Conservation (phyloP, 2,329 filamentous ascomycete species). For the Aureobasidium sp. region DNA sequence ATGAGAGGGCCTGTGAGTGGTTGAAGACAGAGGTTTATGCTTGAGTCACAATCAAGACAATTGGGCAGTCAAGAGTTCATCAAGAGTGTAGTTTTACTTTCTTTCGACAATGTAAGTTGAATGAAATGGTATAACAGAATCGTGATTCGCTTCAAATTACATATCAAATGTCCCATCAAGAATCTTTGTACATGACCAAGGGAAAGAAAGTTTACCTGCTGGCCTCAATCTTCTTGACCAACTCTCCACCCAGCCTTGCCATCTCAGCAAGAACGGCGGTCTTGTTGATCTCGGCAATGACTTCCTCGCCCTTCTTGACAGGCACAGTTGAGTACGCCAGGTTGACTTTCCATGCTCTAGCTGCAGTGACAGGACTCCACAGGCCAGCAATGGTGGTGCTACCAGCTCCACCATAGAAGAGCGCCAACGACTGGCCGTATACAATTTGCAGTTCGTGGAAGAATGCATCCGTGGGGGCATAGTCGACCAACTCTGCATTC, state of each 20-base stretch:
- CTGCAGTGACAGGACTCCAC: constrained; percentile 52
- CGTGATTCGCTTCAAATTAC: neutral
- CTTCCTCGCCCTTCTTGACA: constrained; percentile 31
- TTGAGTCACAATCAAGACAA: neutral
- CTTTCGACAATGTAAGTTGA: too few species aligned
- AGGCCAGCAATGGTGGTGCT: constrained; percentile 54
- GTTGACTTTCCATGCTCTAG: constrained; percentile 60
- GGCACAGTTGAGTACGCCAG: constrained; percentile 60
- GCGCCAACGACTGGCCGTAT: constrained; percentile 64
- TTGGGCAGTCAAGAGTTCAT: too few species aligned
- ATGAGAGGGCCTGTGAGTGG: neutral
- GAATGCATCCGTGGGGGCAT: constrained; percentile 55
- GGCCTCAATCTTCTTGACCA: constrained; percentile 54
- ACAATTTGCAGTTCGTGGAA: constrained; percentile 57
- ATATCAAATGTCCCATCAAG: neutral
- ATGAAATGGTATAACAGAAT: neutral
- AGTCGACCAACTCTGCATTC: constrained; percentile 41
- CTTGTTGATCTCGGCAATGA: constrained; percentile 56
- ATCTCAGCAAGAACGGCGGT: constrained; percentile 65
- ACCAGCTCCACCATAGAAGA: constrained; percentile 62
- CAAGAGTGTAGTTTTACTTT: too few species aligned
- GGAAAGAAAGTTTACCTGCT: neutral
- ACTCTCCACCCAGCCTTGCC: constrained; percentile 48
- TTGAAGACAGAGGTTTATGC: constrained; percentile 3
- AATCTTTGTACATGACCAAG: too few species aligned